Evolutionary conservation across 2,329 filamentous ascomycete genomes (phyloP), one percentile per base, ranked within the genome.

Genomic region (Scytalidium lignicola): DNA sequence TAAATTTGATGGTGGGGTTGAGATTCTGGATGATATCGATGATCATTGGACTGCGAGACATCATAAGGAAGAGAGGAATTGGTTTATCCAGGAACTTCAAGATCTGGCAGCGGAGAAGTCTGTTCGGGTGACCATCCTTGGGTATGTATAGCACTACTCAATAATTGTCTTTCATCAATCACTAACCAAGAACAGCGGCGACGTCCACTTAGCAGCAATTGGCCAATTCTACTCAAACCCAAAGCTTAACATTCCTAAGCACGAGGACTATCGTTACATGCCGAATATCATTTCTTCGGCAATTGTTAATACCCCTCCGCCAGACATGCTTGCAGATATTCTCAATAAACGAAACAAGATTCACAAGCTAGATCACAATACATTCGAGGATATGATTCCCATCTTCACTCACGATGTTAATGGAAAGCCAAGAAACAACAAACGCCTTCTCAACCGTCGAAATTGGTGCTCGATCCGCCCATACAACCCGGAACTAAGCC

Each of bases 31-130:
- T 63, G 90, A 95, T 60, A 72, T 96, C 9, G 92, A 96, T 64
- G 93, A 97, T 66, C 92, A 99, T 65, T 99, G 93, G 93, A 96
- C 92, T 1, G 89, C 92, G 32, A 95, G 90, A 64, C 88, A 90
- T 63, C 91, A 97, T 72, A 99, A 97, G 65, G 77, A 82, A 21
- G 93, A 99, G 69, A 83, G 93, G 45, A 88, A 85, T 54, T 86
- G 88, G 67, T 76, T 97, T 54, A 82, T 99, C 39, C 87, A 93
- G 64, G 90, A 96, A 60, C 73, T 99, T 21, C 95, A 99, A 67
- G 90, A 96, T 61, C 76, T 99, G 51, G 91, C 95, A 8, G 90
- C 89, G 19, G 90, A 93, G 65, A 95, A 95, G 66, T 96, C 90
- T 13, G 80, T 96, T 45, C 86, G 93, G 41, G 76, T 99, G 46